phyloP scores from a whole-genome alignment of 108 stramenopile genomes.

The Discostella stelligeroides region DNA sequence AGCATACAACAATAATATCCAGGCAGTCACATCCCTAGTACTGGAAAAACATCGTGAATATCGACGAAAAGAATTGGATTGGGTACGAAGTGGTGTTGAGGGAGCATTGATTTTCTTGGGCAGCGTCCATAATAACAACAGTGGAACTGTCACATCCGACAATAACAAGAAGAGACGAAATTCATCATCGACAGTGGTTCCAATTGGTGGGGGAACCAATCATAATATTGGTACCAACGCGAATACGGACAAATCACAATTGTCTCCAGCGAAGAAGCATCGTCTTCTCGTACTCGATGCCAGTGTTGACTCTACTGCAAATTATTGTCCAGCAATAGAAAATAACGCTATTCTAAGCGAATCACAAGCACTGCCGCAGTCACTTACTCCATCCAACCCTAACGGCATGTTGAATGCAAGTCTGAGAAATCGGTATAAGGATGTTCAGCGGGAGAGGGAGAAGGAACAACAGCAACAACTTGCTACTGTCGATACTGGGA shows the following conservation, averaged over 20 bases:
- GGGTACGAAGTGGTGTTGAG: slow-evolving; percentile 58
- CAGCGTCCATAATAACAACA: slow-evolving; percentile 5
- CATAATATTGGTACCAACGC: not conserved
- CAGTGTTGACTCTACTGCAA: slow-evolving; percentile 21
- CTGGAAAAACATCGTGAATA: slow-evolving; percentile 69
- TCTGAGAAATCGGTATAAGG: slow-evolving; percentile 64
- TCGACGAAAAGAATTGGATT: slow-evolving; percentile 60
- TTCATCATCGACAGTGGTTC: slow-evolving; percentile 8
- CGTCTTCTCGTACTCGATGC: slow-evolving; percentile 5
- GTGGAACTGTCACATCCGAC: not conserved
- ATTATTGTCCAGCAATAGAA: slow-evolving; percentile 44
- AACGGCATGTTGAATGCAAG: slow-evolving; percentile 73
- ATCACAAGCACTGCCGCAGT: slow-evolving; percentile 16
- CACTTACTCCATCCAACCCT: not conserved
- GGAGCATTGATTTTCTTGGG: slow-evolving; percentile 31
- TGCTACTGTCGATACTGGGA: slow-evolving; percentile 18
- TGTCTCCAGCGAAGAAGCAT: slow-evolving; percentile 12
- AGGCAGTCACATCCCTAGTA: slow-evolving; percentile 22
- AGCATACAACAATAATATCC: slow-evolving; percentile 18
- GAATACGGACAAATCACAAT: not conserved
- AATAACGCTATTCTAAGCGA: not conserved
- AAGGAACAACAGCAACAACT: slow-evolving; percentile 3
- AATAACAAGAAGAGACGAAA: slow-evolving; percentile 33
- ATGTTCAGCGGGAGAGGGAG: slow-evolving; percentile 55
- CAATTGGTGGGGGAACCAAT: slow-evolving; percentile 27